These are phyloP conservation scores for Myotisia sp. DNA, from an alignment of 2,329 filamentous ascomycete genomes.

Conservation along the genomic window DNA sequence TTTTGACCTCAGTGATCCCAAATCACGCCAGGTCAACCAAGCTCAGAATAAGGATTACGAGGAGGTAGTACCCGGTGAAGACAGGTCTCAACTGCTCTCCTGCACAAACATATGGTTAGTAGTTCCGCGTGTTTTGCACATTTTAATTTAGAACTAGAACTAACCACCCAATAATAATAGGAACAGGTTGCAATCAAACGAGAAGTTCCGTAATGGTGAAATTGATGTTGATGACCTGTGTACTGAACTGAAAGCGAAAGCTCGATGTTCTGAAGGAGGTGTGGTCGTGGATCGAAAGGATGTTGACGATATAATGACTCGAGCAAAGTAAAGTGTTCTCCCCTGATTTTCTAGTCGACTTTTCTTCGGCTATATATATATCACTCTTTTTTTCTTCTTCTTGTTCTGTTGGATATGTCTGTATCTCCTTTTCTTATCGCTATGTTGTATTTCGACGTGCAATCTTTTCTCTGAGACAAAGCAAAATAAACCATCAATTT, in stretches of 20 bases:
- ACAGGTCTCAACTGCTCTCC: slow-evolving; percentile 52
- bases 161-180: slow-evolving; percentile 37
- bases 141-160: not conserved
- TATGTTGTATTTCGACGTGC: no score
- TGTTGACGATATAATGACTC: slow-evolving; percentile 61
- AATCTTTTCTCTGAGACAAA: no score
- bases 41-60: slow-evolving; percentile 55
- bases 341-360: not conserved
- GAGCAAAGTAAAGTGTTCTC: slow-evolving; percentile 17
- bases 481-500: no score
- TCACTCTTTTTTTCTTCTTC: no score
- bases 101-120: slow-evolving; percentile 90
- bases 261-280: slow-evolving; percentile 77
- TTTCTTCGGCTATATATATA: no score
- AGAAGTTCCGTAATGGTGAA: slow-evolving; percentile 76
- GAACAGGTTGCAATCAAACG: slow-evolving; percentile 78
- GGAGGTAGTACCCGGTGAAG: slow-evolving; percentile 50
- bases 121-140: not conserved
- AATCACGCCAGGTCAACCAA: slow-evolving; percentile 62
- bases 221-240: slow-evolving; percentile 90
- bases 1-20: slow-evolving; percentile 29
- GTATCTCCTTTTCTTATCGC: no score
- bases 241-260: slow-evolving; percentile 85
- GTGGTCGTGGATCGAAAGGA: slow-evolving; percentile 81
- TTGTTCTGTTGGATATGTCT: no score